phyloP scores from a whole-genome alignment of 371 early-diverging fungal species.

The Mucor mucedo region DNA sequence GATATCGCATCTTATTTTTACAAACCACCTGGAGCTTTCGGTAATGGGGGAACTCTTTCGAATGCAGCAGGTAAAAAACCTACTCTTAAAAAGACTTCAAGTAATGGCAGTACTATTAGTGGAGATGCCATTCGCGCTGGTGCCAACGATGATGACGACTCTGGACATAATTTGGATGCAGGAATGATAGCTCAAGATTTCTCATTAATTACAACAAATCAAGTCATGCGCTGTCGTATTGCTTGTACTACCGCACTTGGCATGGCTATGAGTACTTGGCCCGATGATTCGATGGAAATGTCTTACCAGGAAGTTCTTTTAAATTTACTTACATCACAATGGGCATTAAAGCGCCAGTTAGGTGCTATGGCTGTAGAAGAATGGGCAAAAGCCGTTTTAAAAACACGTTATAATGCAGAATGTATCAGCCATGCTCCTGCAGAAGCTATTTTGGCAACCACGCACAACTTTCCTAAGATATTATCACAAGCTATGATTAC shows the following conservation, averaged over 20 bases:
- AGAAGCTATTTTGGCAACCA: constrained; percentile 43
- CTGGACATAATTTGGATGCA: constrained; percentile 78
- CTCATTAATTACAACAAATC: constrained; percentile 75
- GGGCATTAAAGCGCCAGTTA: constrained; percentile 84
- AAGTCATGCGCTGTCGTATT: constrained; percentile 83
- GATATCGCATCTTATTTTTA: constrained; percentile 68
- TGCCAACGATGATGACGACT: constrained; percentile 16
- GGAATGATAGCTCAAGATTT: constrained; percentile 94
- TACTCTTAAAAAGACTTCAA: constrained; percentile 24
- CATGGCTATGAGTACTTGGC: constrained; percentile 70
- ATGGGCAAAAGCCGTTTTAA: constrained; percentile 68
- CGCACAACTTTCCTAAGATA: constrained; percentile 54
- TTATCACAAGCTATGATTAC: constrained; percentile 59
- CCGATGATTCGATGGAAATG: constrained; percentile 61
- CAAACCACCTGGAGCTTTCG: constrained; percentile 59
- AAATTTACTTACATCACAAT: constrained; percentile 64
- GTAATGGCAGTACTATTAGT: constrained; percentile 23
- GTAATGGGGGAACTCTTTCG: constrained; percentile 38
- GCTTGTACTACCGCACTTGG: constrained; percentile 84
- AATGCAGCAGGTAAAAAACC: constrained; percentile 18
- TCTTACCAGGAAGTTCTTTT: constrained; percentile 59
- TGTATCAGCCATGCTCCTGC: constrained; percentile 49
- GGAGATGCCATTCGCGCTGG: constrained; percentile 16
- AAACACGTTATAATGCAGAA: constrained; percentile 49
- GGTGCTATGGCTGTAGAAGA: constrained; percentile 85